Evolutionary conservation across 192 early-diverging fungal genomes (phyloP).

Genomic region (Linderina pennispora): DNA sequence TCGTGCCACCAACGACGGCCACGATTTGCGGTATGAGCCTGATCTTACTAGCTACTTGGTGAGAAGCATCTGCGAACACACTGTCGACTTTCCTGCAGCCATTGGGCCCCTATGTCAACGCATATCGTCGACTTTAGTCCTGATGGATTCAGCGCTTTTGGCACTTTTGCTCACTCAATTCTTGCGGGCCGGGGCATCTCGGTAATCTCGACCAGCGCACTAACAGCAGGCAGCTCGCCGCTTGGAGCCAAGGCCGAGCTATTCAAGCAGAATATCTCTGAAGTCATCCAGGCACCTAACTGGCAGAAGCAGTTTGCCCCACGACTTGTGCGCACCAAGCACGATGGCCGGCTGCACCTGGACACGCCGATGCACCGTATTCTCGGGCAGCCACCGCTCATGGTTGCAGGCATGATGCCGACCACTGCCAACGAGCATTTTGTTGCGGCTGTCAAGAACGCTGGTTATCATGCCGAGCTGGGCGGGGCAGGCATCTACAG

Average conservation of each 20-base stretch:
- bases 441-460: slow-evolving; percentile 74
- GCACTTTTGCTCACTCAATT: slow-evolving; percentile 72
- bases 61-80: slow-evolving; percentile 16
- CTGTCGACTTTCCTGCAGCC: slow-evolving; percentile 26
- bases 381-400: slow-evolving; percentile 74
- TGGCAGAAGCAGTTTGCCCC: slow-evolving; percentile 78
- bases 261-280: slow-evolving; percentile 60
- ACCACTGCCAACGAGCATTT: slow-evolving; percentile 70
- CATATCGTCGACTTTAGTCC: slow-evolving; percentile 95
- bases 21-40: background rate
- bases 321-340: slow-evolving; percentile 57
- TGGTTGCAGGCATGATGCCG: slow-evolving; percentile 90
- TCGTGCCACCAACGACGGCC: background rate
- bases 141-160: slow-evolving; percentile 76
- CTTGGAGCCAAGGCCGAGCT: slow-evolving; percentile 63
- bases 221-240: background rate
- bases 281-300: slow-evolving; percentile 59
- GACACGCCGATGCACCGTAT: slow-evolving; percentile 79
- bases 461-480: slow-evolving; percentile 80
- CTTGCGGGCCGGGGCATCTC: slow-evolving; percentile 81
- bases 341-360: slow-evolving; percentile 51
- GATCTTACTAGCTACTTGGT: slow-evolving; percentile 11
- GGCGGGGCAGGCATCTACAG: slow-evolving; percentile 86
- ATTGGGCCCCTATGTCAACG: slow-evolving; percentile 19
- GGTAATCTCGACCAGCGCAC: slow-evolving; percentile 10